A percentile compares a stretch with the other conserved stretches of the same genome.
Evolutionary conservation across 2,329 filamentous ascomycete genomes (phyloP).

Genomic region (Coniosporium tulheliwenetii): DNA sequence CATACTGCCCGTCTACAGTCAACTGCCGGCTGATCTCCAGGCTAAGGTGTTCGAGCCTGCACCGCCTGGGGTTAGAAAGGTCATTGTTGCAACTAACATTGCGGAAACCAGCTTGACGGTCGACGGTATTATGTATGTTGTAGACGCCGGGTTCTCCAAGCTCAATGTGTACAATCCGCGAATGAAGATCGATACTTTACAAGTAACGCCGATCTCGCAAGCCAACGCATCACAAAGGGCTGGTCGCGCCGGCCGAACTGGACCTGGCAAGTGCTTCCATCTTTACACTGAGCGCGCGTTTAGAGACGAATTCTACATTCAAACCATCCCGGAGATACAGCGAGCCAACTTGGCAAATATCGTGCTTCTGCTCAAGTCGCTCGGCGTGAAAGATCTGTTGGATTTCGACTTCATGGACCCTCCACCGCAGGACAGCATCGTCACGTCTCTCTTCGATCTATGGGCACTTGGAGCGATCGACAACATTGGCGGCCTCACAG

Average conservation of each 20-base stretch:
- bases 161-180: slow-evolving; percentile 97
- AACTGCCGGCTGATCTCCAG: slow-evolving; percentile 96
- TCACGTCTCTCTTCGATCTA: slow-evolving; percentile 89
- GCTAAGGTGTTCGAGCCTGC: slow-evolving; percentile 95
- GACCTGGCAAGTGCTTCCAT: slow-evolving; percentile 87
- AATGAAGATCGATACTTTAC: slow-evolving; percentile 98
- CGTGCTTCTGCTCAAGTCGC: slow-evolving; percentile 80
- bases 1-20: slow-evolving; percentile 95
- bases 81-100: slow-evolving; percentile 97
- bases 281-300: slow-evolving; percentile 90
- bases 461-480: slow-evolving; percentile 92
- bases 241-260: slow-evolving; percentile 83
- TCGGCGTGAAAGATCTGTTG: slow-evolving; percentile 83
- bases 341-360: slow-evolving; percentile 92
- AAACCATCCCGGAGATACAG: slow-evolving; percentile 96
- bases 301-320: slow-evolving; percentile 89
- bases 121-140: slow-evolving; percentile 98
- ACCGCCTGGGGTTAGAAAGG: slow-evolving; percentile 79
- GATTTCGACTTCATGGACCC: slow-evolving; percentile 99
- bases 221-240: slow-evolving; percentile 90
- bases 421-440: slow-evolving; percentile 93
- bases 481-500: slow-evolving; percentile 82
- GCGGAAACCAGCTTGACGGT: slow-evolving; percentile 96
- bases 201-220: slow-evolving; percentile 94
- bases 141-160: slow-evolving; percentile 91